A percentile compares a stretch with the other conserved stretches of the same genome.
Evolutionary conservation across 768 basidiomycete genomes (phyloP).

Genomic region (Mycena venus): DNA sequence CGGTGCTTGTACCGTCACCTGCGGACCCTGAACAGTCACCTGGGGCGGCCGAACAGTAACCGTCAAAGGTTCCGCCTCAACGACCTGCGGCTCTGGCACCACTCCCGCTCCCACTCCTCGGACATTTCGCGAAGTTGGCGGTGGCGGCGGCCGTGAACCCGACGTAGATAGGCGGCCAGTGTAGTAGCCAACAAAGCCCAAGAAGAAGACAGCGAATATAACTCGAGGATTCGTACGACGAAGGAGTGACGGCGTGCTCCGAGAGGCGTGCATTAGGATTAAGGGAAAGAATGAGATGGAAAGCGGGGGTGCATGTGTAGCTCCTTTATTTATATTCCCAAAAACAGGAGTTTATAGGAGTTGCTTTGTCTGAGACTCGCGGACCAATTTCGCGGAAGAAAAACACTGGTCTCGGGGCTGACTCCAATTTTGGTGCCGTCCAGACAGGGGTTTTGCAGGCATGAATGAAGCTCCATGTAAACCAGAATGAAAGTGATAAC

Average conservation of each 20-base stretch:
- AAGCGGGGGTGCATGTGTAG: background rate
- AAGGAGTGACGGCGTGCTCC: background rate
- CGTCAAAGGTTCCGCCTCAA: background rate
- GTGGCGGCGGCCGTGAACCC: no score
- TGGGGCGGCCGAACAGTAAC: background rate
- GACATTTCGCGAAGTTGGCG: no score
- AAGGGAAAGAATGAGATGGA: no score
- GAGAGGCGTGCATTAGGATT: background rate
- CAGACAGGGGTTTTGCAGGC: no score
- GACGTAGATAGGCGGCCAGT: background rate
- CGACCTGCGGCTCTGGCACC: background rate
- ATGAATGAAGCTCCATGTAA: no score
- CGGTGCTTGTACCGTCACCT: background rate
- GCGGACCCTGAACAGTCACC: background rate
- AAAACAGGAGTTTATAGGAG: background rate
- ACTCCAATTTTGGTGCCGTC: background rate
- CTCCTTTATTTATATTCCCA: background rate
- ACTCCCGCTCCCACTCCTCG: no score
- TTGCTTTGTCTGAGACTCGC: no score
- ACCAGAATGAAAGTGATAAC: no score
- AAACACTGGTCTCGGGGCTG: no score
- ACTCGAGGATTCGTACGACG: background rate
- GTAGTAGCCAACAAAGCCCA: constrained; percentile 2
- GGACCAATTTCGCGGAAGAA: no score
- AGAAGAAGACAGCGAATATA: background rate